These are phyloP conservation scores for Astragalus glycyphyllos DNA, from an alignment of 306 rosid genomes.

Conservation along the genomic window DNA sequence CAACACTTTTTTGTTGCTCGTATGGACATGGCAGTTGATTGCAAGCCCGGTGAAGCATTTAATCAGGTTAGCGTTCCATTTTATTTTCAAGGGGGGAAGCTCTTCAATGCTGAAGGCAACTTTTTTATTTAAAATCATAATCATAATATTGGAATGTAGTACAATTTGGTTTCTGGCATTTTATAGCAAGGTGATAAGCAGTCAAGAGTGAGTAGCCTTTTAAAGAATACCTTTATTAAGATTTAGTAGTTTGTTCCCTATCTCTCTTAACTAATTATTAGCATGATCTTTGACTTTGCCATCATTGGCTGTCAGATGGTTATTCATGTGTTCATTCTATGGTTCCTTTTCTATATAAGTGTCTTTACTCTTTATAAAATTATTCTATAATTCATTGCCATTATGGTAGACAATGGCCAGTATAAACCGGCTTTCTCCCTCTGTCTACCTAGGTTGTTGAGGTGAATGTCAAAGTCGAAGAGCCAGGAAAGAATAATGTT, in stretches of 20 bases:
- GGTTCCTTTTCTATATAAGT: background rate
- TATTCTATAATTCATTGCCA: background rate
- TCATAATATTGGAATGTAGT: background rate
- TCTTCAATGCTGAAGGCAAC: background rate
- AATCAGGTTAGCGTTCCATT: constrained; percentile 62
- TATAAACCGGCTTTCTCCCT: constrained; percentile 9
- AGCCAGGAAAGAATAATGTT: constrained; percentile 73
- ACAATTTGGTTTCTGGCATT: constrained; percentile 16
- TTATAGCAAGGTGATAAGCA: background rate
- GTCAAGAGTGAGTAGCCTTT: background rate
- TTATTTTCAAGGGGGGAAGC: background rate
- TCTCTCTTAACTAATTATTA: constrained; percentile 1
- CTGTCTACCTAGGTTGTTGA: constrained; percentile 61
- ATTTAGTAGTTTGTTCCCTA: background rate
- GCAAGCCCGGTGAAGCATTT: constrained; percentile 84
- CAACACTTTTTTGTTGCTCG: constrained; percentile 89
- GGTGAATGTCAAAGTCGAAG: constrained; percentile 77
- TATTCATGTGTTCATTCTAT: constrained; percentile 1
- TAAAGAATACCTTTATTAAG: constrained; percentile 8
- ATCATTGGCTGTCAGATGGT: constrained; percentile 1
- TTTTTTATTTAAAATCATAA: background rate
- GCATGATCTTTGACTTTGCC: background rate
- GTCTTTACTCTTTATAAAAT: background rate
- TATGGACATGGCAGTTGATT: constrained; percentile 88
- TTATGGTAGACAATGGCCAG: constrained; percentile 17